Conservation (phyloP, 208 protist genomes). For the Leishmania martiniquensis region DNA sequence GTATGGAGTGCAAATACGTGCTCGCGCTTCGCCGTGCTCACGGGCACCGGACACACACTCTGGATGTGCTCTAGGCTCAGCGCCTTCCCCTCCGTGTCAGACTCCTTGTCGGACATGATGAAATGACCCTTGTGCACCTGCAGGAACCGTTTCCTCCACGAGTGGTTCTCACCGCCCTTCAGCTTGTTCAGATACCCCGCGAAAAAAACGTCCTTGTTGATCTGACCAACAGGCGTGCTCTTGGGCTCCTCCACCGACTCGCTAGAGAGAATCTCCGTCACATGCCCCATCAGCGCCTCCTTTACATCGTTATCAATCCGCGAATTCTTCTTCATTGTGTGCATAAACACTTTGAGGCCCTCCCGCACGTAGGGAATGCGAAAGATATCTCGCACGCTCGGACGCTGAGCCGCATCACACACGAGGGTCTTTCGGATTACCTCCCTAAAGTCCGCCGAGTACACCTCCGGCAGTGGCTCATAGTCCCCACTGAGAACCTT, state of each 20-base stretch:
- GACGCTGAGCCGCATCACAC: constrained; percentile 68
- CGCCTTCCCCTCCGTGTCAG: constrained; percentile 73
- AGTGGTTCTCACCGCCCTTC: constrained; percentile 58
- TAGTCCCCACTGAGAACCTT: constrained; percentile 76
- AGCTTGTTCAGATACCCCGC: constrained; percentile 76
- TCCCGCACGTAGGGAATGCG: constrained; percentile 76
- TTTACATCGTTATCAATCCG: constrained; percentile 70
- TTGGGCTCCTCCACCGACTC: constrained; percentile 29
- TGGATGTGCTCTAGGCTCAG: constrained; percentile 83
- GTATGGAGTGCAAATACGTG: constrained; percentile 87
- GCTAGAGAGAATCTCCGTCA: constrained; percentile 71
- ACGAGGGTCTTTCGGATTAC: constrained; percentile 76
- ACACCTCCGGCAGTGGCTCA: constrained; percentile 64
- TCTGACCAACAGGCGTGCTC: constrained; percentile 54
- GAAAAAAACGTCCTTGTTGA: constrained; percentile 76
- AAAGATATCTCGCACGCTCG: constrained; percentile 75
- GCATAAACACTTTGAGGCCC: constrained; percentile 83
- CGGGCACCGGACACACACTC: constrained; percentile 74
- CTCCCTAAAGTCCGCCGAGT: constrained; percentile 60
- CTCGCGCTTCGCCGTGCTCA: constrained; percentile 55
- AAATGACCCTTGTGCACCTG: constrained; percentile 74
- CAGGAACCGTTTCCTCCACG: constrained; percentile 78
- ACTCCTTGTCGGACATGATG: constrained; percentile 75
- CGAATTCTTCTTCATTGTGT: constrained; percentile 81
- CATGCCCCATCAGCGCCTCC: constrained; percentile 57